Base-by-base conservation (phyloP, 2,329 filamentous ascomycete species). In the Didymella exigua region DNA sequence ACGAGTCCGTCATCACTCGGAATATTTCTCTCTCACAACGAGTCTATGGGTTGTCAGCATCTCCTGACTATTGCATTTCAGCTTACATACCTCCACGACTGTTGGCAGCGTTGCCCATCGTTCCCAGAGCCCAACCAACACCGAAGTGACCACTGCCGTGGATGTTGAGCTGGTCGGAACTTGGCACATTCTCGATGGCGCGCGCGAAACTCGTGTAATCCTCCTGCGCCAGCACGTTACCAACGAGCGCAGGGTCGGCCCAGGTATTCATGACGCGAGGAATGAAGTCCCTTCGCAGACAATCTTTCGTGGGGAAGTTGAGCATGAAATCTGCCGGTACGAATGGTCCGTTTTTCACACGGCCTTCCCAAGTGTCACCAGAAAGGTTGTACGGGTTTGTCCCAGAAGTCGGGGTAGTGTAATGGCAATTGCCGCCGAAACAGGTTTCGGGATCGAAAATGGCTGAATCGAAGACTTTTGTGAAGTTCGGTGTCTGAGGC, bases 131-230 rank as follows among this genome's bases (percentile, higher is more conserved):
- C 5, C 73, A 74, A 5, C 72, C 73, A 23, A 75, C 67, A 1
- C 70, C 73, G 49, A 75, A 76, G 45, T 76, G 74, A 0, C 71
- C 74, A 40, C 63, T 67, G 0, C 66, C 69, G 29, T 77, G 74
- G 16, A 76, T 66, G 47, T 72, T 73, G 13, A 36, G 36, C 10
- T 8, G 26, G 21, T 42, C 26, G 16, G 38, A 38, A 14, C 8
- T 30, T n/a, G 7, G 44, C 24, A 38, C 16, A 5, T 18, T 38
- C 54, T 75, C 68, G 18, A 72, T 47, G 0, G 58, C 59, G 14
- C 59, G 55, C 10, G 68, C 69, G 29, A 74, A 73, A 7, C 63
- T 63, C 1, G 63, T 63, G 40, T 69, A 74, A 47, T 68, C 64
- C 0, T 58, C 48, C 34, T 71, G 63, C 18, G 46, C 45, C 3